Percentiles rank a stretch among this genome's conserved stretches.
These are phyloP conservation scores for Adansonia grandidieri DNA, from an alignment of 441 rosid genomes.

Conservation along the genomic window DNA sequence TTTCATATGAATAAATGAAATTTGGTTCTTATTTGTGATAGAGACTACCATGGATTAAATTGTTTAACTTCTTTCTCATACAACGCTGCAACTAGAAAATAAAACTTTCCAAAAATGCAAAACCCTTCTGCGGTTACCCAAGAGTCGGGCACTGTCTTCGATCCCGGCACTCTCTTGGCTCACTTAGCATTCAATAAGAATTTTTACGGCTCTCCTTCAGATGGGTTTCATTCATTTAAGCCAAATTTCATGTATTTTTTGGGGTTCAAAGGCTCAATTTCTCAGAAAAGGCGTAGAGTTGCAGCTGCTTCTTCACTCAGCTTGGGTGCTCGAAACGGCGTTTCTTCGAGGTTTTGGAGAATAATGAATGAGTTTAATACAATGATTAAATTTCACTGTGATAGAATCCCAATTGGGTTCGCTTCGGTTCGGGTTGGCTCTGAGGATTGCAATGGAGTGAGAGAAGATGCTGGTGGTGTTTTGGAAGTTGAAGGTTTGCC, in stretches of 20 bases:
- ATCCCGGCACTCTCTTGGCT: slow-evolving; percentile 54
- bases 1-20: slow-evolving; percentile 3
- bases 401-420: slow-evolving; percentile 79
- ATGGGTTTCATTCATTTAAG: slow-evolving; percentile 47
- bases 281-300: slow-evolving; percentile 40
- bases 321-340: slow-evolving; percentile 46
- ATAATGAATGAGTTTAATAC: slow-evolving; percentile 67
- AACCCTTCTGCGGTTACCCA: slow-evolving; percentile 60
- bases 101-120: slow-evolving; percentile 50
- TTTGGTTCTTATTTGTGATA: slow-evolving; percentile 24
- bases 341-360: slow-evolving; percentile 39
- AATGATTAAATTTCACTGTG: slow-evolving; percentile 66
- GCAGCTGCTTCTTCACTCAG: slow-evolving; percentile 52
- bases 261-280: slow-evolving; percentile 31
- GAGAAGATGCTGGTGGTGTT: slow-evolving; percentile 54
- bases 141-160: slow-evolving; percentile 54
- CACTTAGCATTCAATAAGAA: slow-evolving; percentile 48
- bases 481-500: slow-evolving; percentile 63
- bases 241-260: slow-evolving; percentile 59
- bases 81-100: neutral
- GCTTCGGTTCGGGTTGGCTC: slow-evolving; percentile 62
- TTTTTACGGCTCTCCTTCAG: slow-evolving; percentile 39
- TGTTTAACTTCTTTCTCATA: slow-evolving; percentile 4
- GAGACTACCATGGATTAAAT: slow-evolving; percentile 38
- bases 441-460: slow-evolving; percentile 50